Evolutionary conservation across 305 asterid genomes (phyloP), one percentile per base, ranked within the genome.

Genomic region (Solanum hybrid): DNA sequence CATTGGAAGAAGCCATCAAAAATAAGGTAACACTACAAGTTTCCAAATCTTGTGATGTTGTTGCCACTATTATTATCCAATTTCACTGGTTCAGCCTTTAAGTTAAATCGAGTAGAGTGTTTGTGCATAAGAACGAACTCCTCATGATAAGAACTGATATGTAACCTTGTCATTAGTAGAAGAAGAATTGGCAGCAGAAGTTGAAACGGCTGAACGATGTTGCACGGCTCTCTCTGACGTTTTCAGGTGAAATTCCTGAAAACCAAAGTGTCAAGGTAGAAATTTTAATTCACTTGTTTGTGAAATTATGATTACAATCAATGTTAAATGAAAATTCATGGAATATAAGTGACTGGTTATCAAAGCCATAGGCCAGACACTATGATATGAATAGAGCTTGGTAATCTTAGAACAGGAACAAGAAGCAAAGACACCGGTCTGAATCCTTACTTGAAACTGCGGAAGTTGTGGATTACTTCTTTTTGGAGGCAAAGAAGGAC

Each of bases 181-280:
- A 89, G 90, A 87, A 86, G 78, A 85, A 45, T 87, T 80, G 88
- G 89, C 89, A 77, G 91, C 78, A 38, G 93, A 88, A 89, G 92
- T 88, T 85, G 92, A 77, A 91, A 88, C 86, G 14, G 92, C 92
- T 34, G 97, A 92, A 92, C 91, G 88, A 90, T 96, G 96, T 86
- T 94, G 97, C 88, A 81, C 89, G 79, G 99, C 98, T 94, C 99
- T 96, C 94, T 94, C 99, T 78, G 94, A 93, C 6, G 98, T 97
- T 93, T 94, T 96, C 92, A 97, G 93, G 91, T 94, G 96, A 93
- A 96, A 97, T 93, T 97, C 99, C 99, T 95, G 93, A 85, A 92
- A 90, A 88, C 88, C 91, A 88, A 91, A 31, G 88, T 37, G 87
- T 85, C 76, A 56, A 60, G 51, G 42, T 14, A 32, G 32, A 56